These are phyloP conservation scores for Cyclostephanos tholiformis DNA, from an alignment of 108 stramenopile genomes.

Conservation along the genomic window DNA sequence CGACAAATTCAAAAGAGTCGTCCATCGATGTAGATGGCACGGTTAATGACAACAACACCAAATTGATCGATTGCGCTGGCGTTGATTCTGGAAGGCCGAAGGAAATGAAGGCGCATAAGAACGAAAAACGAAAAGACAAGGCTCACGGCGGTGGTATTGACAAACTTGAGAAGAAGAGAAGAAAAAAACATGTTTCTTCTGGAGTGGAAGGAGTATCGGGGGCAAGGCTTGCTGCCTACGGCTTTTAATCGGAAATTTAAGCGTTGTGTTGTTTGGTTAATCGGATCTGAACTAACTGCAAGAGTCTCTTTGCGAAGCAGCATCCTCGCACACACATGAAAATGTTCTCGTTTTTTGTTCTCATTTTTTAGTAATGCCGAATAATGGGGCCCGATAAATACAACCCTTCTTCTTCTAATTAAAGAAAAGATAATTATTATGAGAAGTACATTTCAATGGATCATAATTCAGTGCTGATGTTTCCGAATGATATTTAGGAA, in stretches of 20 bases:
- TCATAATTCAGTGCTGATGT: too few relatives aligned
- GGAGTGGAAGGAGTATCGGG: constrained; percentile 65
- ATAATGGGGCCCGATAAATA: too few relatives aligned
- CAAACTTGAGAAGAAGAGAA: constrained; percentile 41
- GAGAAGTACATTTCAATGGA: too few relatives aligned
- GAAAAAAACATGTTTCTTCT: constrained; percentile 48
- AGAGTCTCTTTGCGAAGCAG: too few relatives aligned
- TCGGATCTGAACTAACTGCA: too few relatives aligned
- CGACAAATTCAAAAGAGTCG: not conserved
- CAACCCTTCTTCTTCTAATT: too few relatives aligned
- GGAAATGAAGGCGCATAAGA: constrained; percentile 22
- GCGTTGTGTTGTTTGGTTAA: too few relatives aligned
- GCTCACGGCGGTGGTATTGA: not conserved
- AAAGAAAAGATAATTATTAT: too few relatives aligned
- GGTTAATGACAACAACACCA: not conserved
- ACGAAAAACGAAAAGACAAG: constrained; percentile 25
- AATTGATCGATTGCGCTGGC: not conserved
- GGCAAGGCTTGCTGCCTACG: constrained; percentile 80
- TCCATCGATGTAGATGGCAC: constrained; percentile 2
- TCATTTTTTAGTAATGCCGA: too few relatives aligned
- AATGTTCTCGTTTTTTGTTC: too few relatives aligned
- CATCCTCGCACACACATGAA: too few relatives aligned
- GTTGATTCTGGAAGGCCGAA: not conserved
- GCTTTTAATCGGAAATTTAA: constrained; percentile 50
- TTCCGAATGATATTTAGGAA: too few relatives aligned